Evolutionary conservation across 345 rosid genomes (phyloP), one percentile per base, ranked within the genome.

Genomic region (Gossypium stocksii): DNA sequence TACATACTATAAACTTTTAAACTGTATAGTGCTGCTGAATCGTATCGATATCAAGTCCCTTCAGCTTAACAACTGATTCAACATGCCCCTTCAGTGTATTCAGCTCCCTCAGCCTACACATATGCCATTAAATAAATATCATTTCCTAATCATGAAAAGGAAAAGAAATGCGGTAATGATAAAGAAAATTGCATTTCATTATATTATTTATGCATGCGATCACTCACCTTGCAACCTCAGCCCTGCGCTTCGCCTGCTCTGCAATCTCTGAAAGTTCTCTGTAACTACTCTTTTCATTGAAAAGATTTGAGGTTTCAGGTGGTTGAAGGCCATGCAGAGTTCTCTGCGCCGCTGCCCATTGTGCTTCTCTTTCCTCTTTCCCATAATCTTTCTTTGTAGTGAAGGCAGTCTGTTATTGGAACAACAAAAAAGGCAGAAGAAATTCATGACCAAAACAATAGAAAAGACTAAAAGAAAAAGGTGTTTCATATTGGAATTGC

Each of bases 321-420:
- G 94, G 95, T 71, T 93, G 98, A 74, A 93, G 97, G 49, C 98
- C 98, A 71, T 93, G 98, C 19, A 91, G 88, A 7, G 98, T 93
- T 78, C 97, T 87, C 81, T 93, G 98, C 27, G 94, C 97, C 27
- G 90, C 82, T 34, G 97, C 97, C 98, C 98, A 93, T 66, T 93
- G 97, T 58, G 98, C 98, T 72, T 93, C 98, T 77, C 98, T 86
- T 82, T 93, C 97, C 66, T 86, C 95, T 85, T 85, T 91, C 8
- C 98, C 98, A 4, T 93, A 93, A 81, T 93, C 90, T 83, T 91
- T 93, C 88, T 93, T 91, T 16, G 93, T 88, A 10, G 98, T 93
- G 77, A 93, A 93, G 67, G 95, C 97, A 38, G 93, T 91, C 97
- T 93, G 20, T n/a, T 19, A 54, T 54, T 51, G 56, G 19, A 17